Evolutionary conservation across 129 eudicot species (phyloP).

Genomic region (Tanacetum coccineum): DNA sequence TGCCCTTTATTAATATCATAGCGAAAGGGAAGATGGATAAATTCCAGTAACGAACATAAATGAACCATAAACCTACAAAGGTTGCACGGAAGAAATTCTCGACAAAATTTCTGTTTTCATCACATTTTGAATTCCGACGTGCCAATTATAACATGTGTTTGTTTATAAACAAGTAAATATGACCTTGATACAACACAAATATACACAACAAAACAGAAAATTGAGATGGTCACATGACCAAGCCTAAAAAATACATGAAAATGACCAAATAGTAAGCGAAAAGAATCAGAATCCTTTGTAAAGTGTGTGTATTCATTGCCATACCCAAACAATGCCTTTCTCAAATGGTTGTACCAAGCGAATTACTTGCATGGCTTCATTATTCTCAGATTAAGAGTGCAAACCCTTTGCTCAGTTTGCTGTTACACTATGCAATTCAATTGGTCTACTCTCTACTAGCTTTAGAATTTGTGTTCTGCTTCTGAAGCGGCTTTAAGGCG

Average conservation of each 20-base stretch:
- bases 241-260: conserved; percentile 22
- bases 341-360: conserved; percentile 10
- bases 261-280: conserved; percentile 4
- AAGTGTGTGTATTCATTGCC: conserved; percentile 10
- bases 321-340: not conserved
- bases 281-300: conserved; percentile 26
- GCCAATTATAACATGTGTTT: not conserved
- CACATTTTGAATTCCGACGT: not conserved
- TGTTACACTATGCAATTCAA: conserved; percentile 22
- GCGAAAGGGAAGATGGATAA: too few species aligned
- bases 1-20: too few species aligned
- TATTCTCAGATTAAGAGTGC: conserved; percentile 18
- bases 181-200: conserved; percentile 26
- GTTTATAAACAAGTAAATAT: conserved; percentile 30
- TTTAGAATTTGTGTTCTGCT: conserved; percentile 48
- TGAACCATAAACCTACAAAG: too few species aligned
- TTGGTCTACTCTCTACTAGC: conserved; percentile 39
- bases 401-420: conserved; percentile 10
- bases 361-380: conserved; percentile 15
- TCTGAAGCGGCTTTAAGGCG: conserved; percentile 82
- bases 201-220: conserved; percentile 20
- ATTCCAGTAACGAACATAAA: too few species aligned
- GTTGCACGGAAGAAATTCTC: not conserved
- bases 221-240: conserved; percentile 24
- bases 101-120: conserved; percentile 19